Base-by-base conservation (phyloP, 1,139 yeast species). In the Eremothecium gossypii region DNA sequence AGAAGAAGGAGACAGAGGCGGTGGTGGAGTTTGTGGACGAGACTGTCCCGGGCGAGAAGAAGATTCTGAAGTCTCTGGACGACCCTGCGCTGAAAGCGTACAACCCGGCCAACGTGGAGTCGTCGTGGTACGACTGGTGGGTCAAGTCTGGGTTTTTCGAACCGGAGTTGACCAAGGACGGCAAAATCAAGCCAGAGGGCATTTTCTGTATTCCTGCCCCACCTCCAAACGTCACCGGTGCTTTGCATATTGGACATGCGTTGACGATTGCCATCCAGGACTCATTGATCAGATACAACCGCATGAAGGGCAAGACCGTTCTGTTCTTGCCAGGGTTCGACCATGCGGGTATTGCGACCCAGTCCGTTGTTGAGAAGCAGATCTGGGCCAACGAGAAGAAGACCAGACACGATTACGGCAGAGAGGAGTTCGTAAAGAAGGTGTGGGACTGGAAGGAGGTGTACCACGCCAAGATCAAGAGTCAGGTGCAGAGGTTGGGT, bases 91-190 rank as follows among this genome's bases (percentile, higher is more conserved):
- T 91, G 61, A 89, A 91, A 67, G 93, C 97, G 10, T 91, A 91
- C 67, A 83, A 77, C 59, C 98, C 99, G 33, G 76, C 77, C 54
- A 82, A 81, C 54, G 97, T 93, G 40, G 99, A 91, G 68, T 81
- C 94, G 45, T 86, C 96, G 12, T 91, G 99, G 99, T 89, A 91
- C 67, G 78, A 77, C 27, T 91, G 98, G 98, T 91, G 99, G 99
- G 82, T 77, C 50, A 73, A 83, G 58, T 74, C 84, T 64, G 94
- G 93, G 14, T 79, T 76, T 56, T 91, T 91, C 58, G 81, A 83
- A 66, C 98, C 99, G 12, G 86, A 84, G 63, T 78, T 83, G 53
- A 74, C 81, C 38, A 74, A 68, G 44, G 79, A 79, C 53, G 97
- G 96, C 39, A 68, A 80, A 42, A 60, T 77, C 51, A 83, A 82